A percentile compares a stretch with the other conserved stretches of the same genome.
Evolutionary conservation across 345 rosid species (phyloP).

Genomic region (Euclidium syriacum): DNA sequence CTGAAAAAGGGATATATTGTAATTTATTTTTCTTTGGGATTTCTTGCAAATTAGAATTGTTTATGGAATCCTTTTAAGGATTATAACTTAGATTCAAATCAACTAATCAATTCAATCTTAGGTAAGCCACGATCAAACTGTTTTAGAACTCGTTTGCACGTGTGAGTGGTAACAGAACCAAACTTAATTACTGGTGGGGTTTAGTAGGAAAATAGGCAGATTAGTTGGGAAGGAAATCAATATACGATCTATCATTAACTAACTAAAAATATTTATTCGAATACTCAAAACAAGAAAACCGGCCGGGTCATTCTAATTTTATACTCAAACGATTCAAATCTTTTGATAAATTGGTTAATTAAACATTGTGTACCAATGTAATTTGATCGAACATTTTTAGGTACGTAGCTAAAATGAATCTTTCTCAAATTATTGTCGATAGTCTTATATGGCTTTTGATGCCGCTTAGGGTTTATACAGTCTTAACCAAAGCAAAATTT

Average conservation of each 20-base stretch:
- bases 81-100: slow-evolving; percentile 23
- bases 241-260: neutral
- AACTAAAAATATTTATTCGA: neutral
- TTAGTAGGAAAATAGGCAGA: slow-evolving; percentile 31
- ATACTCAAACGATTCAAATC: neutral
- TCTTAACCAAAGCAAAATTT: too few relatives aligned
- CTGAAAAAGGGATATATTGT: slow-evolving; percentile 6
- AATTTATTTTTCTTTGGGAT: slow-evolving; percentile 9
- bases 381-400: too few relatives aligned
- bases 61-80: slow-evolving; percentile 10
- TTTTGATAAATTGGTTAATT: neutral
- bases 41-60: slow-evolving; percentile 22
- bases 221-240: slow-evolving; percentile 17
- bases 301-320: neutral
- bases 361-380: too few relatives aligned
- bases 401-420: too few relatives aligned
- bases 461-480: too few relatives aligned
- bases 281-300: neutral
- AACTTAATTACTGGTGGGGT: slow-evolving; percentile 26
- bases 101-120: slow-evolving; percentile 15
- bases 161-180: slow-evolving; percentile 18
- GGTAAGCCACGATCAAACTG: slow-evolving; percentile 17
- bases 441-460: too few relatives aligned
- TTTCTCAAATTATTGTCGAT: too few relatives aligned
- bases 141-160: slow-evolving; percentile 24